Evolutionary conservation across 1,139 yeast species (phyloP).

Genomic region (Arxiozyma slooffiae): DNA sequence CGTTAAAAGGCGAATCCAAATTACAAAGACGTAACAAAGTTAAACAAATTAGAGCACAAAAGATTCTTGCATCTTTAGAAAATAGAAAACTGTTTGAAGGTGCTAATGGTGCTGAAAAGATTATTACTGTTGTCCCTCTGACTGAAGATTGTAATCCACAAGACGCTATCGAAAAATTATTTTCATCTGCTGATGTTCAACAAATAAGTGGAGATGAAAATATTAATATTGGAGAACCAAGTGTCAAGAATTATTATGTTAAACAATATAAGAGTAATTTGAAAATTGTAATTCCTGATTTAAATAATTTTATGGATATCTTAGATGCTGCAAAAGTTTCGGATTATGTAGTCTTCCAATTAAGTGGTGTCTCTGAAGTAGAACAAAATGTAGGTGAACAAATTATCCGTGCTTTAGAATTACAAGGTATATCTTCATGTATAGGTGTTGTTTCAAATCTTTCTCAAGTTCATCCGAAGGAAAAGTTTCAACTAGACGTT

Average conservation of each 20-base stretch:
- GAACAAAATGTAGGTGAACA: constrained; percentile 76
- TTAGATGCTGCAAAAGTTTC: constrained; percentile 83
- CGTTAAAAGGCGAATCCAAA: constrained; percentile 45
- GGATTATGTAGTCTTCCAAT: constrained; percentile 77
- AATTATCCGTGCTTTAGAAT: constrained; percentile 72
- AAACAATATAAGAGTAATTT: constrained; percentile 65
- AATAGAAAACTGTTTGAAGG: constrained; percentile 70
- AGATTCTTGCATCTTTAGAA: constrained; percentile 45
- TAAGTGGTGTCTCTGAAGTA: constrained; percentile 79
- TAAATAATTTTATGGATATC: constrained; percentile 53
- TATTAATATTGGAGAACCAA: constrained; percentile 24
- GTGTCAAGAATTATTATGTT: constrained; percentile 35
- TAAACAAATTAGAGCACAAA: constrained; percentile 66
- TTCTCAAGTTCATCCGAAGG: constrained; percentile 52
- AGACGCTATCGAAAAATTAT: constrained; percentile 37
- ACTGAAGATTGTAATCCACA: constrained; percentile 59
- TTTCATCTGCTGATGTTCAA: constrained; percentile 29
- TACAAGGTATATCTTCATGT: constrained; percentile 85
- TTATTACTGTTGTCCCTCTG: constrained; percentile 70
- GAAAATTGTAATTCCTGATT: constrained; percentile 68
- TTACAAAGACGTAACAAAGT: constrained; percentile 69
- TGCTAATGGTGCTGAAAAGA: constrained; percentile 66
- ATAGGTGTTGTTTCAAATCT: constrained; percentile 77
- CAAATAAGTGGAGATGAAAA: constrained; percentile 1
- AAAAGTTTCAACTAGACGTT: constrained; percentile 67